These are phyloP conservation scores for Eruca vesicaria DNA, from an alignment of 441 rosid species.

Conservation along the genomic window DNA sequence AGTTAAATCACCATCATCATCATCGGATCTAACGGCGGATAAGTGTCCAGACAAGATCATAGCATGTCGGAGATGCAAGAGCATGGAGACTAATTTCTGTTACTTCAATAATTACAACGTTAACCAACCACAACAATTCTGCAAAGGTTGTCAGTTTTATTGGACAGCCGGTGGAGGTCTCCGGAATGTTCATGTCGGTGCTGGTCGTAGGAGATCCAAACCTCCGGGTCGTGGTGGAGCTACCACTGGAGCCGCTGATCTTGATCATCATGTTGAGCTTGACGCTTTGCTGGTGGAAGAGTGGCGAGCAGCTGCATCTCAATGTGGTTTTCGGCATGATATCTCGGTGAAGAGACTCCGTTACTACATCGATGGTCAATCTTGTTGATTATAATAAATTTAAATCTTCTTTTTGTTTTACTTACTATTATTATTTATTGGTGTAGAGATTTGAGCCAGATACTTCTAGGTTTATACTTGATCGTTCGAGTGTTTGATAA, in stretches of 20 bases:
- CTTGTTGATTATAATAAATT: constrained; percentile 22
- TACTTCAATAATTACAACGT: no score
- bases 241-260: constrained; percentile 32
- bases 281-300: constrained; percentile 55
- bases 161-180: constrained; percentile 97
- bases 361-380: constrained; percentile 52
- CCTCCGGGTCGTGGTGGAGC: constrained; percentile 49
- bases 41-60: no score
- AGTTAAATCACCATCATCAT: no score
- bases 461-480: no score
- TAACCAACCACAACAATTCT: constrained; percentile 90
- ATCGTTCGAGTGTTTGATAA: no score
- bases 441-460: no score
- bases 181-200: constrained; percentile 83
- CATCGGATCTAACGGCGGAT: no score
- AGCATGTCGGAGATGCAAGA: no score
- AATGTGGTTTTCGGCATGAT: constrained; percentile 54
- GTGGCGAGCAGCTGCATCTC: constrained; percentile 48
- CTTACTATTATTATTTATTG: no score
- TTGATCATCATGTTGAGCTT: constrained; percentile 49
- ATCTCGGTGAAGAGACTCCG: constrained; percentile 61
- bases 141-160: constrained; percentile 90
- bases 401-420: no score
- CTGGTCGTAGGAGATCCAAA: constrained; percentile 83
- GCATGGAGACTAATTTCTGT: no score